A percentile compares a stretch with the other conserved stretches of the same genome.
These are phyloP conservation scores for Cordyceps militaris DNA, from an alignment of 2,329 filamentous ascomycete species.

Conservation along the genomic window DNA sequence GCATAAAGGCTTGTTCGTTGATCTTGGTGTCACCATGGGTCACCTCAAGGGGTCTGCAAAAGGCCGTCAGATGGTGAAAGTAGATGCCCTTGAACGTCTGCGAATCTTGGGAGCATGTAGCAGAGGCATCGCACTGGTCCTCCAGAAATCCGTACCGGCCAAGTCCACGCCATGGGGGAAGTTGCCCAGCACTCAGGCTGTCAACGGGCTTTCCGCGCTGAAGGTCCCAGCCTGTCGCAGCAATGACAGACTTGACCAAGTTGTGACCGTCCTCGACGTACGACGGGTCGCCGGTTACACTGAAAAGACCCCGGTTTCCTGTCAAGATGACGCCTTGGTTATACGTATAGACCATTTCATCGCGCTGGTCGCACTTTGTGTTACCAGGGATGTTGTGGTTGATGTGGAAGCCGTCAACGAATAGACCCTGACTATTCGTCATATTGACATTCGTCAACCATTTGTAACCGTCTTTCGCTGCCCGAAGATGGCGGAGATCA, in stretches of 20 bases:
- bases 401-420: conserved; percentile 85
- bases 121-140: conserved; percentile 71
- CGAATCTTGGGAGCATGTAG: conserved; percentile 70
- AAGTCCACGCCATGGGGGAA: conserved; percentile 62
- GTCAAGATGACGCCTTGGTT: conserved; percentile 89
- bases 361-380: conserved; percentile 68
- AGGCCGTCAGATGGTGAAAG: conserved; percentile 77
- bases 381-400: conserved; percentile 54
- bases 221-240: conserved; percentile 68
- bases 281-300: conserved; percentile 61
- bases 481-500: conserved; percentile 60
- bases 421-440: conserved; percentile 68
- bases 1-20: conserved; percentile 23
- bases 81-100: conserved; percentile 95
- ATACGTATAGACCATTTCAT: conserved; percentile 91
- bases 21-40: conserved; percentile 21
- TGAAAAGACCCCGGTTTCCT: conserved; percentile 72
- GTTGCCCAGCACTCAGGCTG: conserved; percentile 26
- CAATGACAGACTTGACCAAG: conserved; percentile 67
- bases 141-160: conserved; percentile 76
- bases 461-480: conserved; percentile 68
- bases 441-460: conserved; percentile 79
- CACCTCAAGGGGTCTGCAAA: conserved; percentile 58
- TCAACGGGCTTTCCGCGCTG: conserved; percentile 35
- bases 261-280: conserved; percentile 75